Base-by-base conservation (phyloP, 2,329 filamentous ascomycete genomes). In the Stagonosporopsis cucurbitacearum region DNA sequence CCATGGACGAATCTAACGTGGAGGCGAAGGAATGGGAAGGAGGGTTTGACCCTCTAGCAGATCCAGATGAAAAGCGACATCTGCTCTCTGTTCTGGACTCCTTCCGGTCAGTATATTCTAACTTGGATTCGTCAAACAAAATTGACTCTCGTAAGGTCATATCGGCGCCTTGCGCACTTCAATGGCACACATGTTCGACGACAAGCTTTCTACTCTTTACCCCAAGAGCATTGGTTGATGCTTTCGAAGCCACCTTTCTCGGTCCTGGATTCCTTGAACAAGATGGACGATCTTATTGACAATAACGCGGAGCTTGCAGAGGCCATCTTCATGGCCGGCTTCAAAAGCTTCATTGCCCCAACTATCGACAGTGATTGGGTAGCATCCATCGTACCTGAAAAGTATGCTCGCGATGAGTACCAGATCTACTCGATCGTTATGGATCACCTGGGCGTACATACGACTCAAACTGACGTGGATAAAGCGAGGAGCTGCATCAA, bases 401-500 rank as follows among this genome's bases (percentile, higher is more conserved):
- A 71, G 37, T 59, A 68, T 56, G 60, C 65, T 7, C 54, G 57
- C 22, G 62, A 74, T 45, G 67, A 72, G 41, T 72, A 66, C 48
- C 60, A 66, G 12, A 62, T 71, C 11, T 75, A 64, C 36, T 77
- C 78, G 0, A 69, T 67, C 22, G 80, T 88, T 64, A 84, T 85
- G 25, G 78, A 81, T 12, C 82, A 87, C 40, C 93, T 92, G 88
- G 82, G 85, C 19, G 87, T 86, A 4, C 81, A 85, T 28, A 89
- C 92, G 13, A 93, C 88, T 39, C 78, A 86, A 23, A 80, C 81
- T 20, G 94, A 98, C 69, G 80, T 96, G 49, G 92, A 96, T 72
- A 99, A 98, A 77, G 93, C 94, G 2, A 86, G 92, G 59, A 96
- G 92, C 68, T 98, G 93, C 1, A 83, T 99, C 47, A 87, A 94